Evolutionary conservation across 2,329 filamentous ascomycete species (phyloP).

Genomic region (Fusarium lyarnte): DNA sequence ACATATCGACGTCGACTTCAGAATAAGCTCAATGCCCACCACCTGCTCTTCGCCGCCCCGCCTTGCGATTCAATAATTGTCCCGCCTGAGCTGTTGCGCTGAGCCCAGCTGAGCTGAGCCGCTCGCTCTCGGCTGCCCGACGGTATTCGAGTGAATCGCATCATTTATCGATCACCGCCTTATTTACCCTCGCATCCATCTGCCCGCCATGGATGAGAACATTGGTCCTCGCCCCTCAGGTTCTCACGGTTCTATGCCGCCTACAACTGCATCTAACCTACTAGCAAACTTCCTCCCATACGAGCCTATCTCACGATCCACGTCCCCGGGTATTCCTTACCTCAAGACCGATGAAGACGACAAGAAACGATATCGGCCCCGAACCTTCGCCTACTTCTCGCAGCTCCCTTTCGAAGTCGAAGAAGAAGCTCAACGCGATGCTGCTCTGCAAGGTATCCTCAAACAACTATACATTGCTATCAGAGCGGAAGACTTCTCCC

Average conservation of each 20-base stretch:
- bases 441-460: constrained; percentile 85
- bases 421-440: constrained; percentile 78
- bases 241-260: constrained; percentile 44
- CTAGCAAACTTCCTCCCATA: constrained; percentile 55
- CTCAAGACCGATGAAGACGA: constrained; percentile 60
- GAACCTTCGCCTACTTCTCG: constrained; percentile 92
- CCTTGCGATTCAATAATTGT: constrained; percentile 31
- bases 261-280: constrained; percentile 47
- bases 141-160: constrained; percentile 15
- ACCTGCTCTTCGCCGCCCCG: constrained; percentile 13
- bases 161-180: background rate
- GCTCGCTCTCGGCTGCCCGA: constrained; percentile 29
- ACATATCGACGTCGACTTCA: background rate
- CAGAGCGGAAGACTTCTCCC: constrained; percentile 91
- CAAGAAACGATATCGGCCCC: constrained; percentile 77
- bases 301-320: constrained; percentile 84
- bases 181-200: background rate
- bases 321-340: constrained; percentile 77
- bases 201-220: constrained; percentile 52
- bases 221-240: constrained; percentile 48
- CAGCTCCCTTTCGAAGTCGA: constrained; percentile 92
- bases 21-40: constrained; percentile 32
- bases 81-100: constrained; percentile 30
- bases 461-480: constrained; percentile 94
- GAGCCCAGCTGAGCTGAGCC: constrained; percentile 33